Evolutionary conservation across 345 rosid species (phyloP), one percentile per base, ranked within the genome.

Genomic region (Hirschfeldia incana): DNA sequence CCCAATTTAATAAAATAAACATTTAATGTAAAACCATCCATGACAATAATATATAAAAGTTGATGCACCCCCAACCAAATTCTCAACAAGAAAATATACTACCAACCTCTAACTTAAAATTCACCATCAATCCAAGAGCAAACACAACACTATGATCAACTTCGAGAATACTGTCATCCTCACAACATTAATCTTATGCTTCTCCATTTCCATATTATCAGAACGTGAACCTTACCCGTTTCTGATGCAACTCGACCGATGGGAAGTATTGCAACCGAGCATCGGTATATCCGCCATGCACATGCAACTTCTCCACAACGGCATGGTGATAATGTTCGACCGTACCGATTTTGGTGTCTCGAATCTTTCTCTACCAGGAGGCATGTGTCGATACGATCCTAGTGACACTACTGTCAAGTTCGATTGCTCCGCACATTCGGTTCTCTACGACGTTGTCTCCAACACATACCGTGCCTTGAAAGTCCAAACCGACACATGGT

Each of bases 241-340:
- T 37, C 17, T 16, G 10, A 4, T 72, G 81, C 82, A 72, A 32
- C 30, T 78, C 8, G 78, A 78, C 33, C 77, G 77, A 2, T 78
- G 82, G 82, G 78, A 78, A 67, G 27, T 67, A 8, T 26, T 78
- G 69, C 83, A 76, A 51, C 72, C 83, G 51, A 91, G 87, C 88
- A 80, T 89, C 53, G 98, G 98, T 77, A 64, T 91, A 78, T 93
- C 98, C 17, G 92, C 97, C 72, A 90, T 93, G 98, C 97, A 93
- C 89, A 89, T 90, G 88, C 97, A 93, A 65, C 77, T 91, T 29
- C 92, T 93, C 72, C 85, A 79, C 16, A 85, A 89, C 81, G 81
- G 83, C 83, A 87, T 78, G 77, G 89, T 91, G 44, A 73, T 93
- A 77, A 84, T 93, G 76, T 93, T 93, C 58, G 98, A 93, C 78